Evolutionary conservation across 495 filamentous ascomycete genomes (phyloP), one percentile per base, ranked within the genome.

Genomic region (Neurospora discreta): DNA sequence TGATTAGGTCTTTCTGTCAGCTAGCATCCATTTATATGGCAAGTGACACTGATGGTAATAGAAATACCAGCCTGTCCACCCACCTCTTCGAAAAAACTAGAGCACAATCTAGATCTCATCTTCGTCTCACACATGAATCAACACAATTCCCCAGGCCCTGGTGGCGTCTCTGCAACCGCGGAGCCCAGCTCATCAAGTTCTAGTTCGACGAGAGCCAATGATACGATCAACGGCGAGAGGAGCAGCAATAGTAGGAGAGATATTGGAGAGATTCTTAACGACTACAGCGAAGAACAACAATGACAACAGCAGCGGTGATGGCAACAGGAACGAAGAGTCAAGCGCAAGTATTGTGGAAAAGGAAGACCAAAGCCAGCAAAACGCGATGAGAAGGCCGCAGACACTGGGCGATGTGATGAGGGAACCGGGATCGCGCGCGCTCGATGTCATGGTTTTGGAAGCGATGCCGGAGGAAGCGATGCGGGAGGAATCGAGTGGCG

Each of bases 391-490:
- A 52, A 23, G 69, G 58, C 70, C 77, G 39, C 75, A 68, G 67
- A 83, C 82, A 36, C 75, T 84, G 15, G 78, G 74, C 70, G 81
- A 84, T 69, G 80, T 78, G 68, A 82, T 84, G 80, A 76, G 81
- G 73, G 82, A 76, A 36, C 83, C 82, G 5, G 81, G 80, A 11
- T 75, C 75, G 0, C 78, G 60, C 3, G 73, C 76, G 13, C 84
- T 82, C 3, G 79, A 78, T 67, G 77, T 83, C n/a, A 81, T 82
- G 23, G 77, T 82, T 33, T 60, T 82, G 20, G 77, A 83, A 15
- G 71, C 77, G 1, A n/a, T 80, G 40, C 73, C 79, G 40, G 71
- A 74, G 18, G 73, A 70, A 4, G 18, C n/a, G n/a, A n/a, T 80
- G 40, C 73, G 78, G 40, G 71, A 74, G 18, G 73, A 70, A 4